phyloP scores from a whole-genome alignment of 1,284 basidiomycete species.

The Ceratobasidium sp. region DNA sequence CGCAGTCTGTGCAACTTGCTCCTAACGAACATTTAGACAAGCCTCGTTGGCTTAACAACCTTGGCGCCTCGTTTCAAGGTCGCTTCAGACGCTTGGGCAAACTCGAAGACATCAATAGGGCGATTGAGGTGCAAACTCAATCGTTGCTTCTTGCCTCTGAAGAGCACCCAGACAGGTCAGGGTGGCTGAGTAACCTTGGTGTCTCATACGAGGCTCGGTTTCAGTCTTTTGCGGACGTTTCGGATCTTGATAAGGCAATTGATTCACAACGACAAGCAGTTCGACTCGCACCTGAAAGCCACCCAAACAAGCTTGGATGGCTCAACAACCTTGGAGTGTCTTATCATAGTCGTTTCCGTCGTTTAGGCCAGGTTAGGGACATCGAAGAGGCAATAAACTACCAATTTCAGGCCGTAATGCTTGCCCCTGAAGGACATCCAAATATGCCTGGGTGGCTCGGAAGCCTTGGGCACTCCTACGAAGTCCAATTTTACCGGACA shows the following conservation, averaged over 20 bases:
- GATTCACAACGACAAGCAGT: neutral
- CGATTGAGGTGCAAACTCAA: neutral
- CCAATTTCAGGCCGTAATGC: neutral
- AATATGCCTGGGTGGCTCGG: neutral
- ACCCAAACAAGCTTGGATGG: neutral
- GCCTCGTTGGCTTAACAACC: slow-evolving; percentile 4
- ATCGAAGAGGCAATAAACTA: neutral
- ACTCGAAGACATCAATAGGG: neutral
- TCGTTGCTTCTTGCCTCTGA: neutral
- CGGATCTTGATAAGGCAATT: slow-evolving; percentile 34
- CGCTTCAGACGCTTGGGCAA: neutral
- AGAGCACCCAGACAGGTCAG: neutral
- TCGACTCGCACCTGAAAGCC: neutral
- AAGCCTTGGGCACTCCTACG: neutral
- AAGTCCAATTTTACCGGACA: neutral
- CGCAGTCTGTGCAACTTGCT: neutral
- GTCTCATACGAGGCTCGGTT: neutral
- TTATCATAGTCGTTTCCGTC: neutral
- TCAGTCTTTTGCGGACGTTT: neutral
- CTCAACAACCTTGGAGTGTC: neutral
- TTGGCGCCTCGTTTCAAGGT: neutral
- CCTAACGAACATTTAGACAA: neutral
- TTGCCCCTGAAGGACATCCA: neutral
- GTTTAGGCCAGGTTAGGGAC: neutral
- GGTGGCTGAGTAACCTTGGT: slow-evolving; percentile 1